phyloP scores from a whole-genome alignment of 345 rosid genomes.

The Linum usitatissimum region DNA sequence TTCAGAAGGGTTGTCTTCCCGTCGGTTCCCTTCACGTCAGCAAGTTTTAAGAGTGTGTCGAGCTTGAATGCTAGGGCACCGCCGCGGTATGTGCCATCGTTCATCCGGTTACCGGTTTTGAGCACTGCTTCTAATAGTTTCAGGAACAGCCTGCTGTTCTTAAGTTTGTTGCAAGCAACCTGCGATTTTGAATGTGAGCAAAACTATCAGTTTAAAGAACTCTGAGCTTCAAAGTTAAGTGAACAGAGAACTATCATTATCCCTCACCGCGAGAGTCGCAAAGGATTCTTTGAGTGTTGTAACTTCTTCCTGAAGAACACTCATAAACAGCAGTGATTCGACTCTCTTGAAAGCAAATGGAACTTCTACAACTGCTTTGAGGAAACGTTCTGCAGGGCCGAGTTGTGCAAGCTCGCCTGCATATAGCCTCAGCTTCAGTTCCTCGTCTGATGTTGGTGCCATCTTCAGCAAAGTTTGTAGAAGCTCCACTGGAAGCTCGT shows the following conservation, averaged over 20 bases:
- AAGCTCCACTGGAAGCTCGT: conserved; percentile 22
- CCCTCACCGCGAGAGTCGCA: conserved; percentile 21
- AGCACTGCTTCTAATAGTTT: conserved; percentile 13
- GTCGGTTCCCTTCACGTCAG: conserved; percentile 9
- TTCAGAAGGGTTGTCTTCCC: conserved; percentile 14
- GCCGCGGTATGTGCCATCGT: conserved; percentile 12
- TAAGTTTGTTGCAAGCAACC: conserved; percentile 7
- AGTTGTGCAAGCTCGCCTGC: conserved; percentile 12
- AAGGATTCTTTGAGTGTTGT: conserved; percentile 15
- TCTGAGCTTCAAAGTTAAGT: no score
- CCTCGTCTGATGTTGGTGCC: conserved; percentile 24
- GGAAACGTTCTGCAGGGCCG: conserved; percentile 25
- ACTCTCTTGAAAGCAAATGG: conserved; percentile 24
- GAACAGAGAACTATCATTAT: background rate
- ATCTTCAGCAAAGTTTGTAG: conserved; percentile 21
- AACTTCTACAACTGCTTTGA: conserved; percentile 20
- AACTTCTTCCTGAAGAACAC: conserved; percentile 17
- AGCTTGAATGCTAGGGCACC: conserved; percentile 24
- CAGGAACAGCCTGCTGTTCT: conserved; percentile 7
- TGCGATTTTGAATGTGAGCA: conserved; percentile 5
- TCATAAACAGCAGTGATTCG: conserved; percentile 19
- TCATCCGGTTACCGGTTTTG: conserved; percentile 15
- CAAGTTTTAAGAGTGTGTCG: conserved; percentile 53
- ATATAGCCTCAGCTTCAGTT: conserved; percentile 18
- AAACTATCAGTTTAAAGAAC: background rate